Conservation (phyloP, 371 early-diverging fungal species). For the Lichtheimia ramosa region DNA sequence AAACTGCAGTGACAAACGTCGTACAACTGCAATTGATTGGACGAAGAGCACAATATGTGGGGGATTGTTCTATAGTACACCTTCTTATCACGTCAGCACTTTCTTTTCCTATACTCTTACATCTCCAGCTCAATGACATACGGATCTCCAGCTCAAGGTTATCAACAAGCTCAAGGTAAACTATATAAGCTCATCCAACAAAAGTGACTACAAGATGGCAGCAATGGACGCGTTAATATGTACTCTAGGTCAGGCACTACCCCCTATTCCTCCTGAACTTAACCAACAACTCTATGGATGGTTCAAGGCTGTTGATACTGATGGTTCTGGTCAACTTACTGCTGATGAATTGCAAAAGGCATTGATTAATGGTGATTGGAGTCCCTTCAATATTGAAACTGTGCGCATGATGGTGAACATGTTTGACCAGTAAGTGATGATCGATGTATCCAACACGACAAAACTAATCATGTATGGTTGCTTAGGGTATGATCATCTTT, state of each 20-base stretch:
- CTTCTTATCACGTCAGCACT: too few species aligned
- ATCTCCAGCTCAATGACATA: not conserved
- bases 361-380: constrained; percentile 68
- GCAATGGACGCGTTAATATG: not conserved
- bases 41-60: too few species aligned
- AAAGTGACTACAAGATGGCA: not conserved
- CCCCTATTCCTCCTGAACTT: constrained; percentile 18
- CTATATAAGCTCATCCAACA: not conserved
- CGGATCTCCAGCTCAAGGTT: constrained; percentile 12
- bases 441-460: not conserved
- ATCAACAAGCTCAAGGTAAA: constrained; percentile 8
- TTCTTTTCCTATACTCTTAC: too few species aligned
- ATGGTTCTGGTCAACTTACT: constrained; percentile 47
- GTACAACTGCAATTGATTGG: too few species aligned
- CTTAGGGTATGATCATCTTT: not conserved
- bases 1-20: too few species aligned
- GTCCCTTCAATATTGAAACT: constrained; percentile 60
- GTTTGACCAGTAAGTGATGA: constrained; percentile 61
- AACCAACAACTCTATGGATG: constrained; percentile 58
- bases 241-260: constrained; percentile 7
- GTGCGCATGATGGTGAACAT: constrained; percentile 65
- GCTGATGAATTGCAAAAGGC: constrained; percentile 59
- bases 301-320: constrained; percentile 77
- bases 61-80: too few species aligned
- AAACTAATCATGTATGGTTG: not conserved